A percentile compares a stretch with the other conserved stretches of the same genome.
Conservation (phyloP, 1,284 basidiomycete genomes). For the Microstroma glucosiphilum region DNA sequence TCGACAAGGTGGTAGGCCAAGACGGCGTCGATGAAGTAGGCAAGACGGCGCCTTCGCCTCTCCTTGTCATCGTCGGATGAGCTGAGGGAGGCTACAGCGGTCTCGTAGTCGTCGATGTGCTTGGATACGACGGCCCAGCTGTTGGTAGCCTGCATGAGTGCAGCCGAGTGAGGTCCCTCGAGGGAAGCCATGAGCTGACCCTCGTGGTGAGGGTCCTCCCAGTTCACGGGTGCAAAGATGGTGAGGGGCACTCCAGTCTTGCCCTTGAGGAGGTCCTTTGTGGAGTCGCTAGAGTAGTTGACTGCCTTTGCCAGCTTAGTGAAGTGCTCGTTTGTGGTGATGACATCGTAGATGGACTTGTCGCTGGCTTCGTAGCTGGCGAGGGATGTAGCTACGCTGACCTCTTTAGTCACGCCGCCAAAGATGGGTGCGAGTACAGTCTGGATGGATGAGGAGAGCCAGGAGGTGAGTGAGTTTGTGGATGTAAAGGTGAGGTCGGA, state of each 20-base stretch:
- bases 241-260: conserved; percentile 19
- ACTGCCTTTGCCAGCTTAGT: conserved; percentile 31
- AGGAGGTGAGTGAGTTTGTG: background rate
- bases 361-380: background rate
- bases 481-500: background rate
- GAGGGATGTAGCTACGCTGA: background rate
- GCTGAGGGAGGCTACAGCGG: conserved; percentile 14
- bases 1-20: conserved; percentile 64
- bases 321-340: conserved; percentile 27
- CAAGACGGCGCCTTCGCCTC: conserved; percentile 55
- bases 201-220: conserved; percentile 25
- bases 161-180: conserved; percentile 1
- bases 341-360: conserved; percentile 33
- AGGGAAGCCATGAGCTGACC: conserved; percentile 16
- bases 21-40: conserved; percentile 58
- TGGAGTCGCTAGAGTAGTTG: conserved; percentile 35
- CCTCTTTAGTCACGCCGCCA: background rate
- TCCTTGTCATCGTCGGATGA: conserved; percentile 57
- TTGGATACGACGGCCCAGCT: conserved; percentile 21
- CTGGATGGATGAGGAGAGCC: background rate
- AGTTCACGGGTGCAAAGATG: conserved; percentile 36
- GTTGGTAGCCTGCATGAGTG: background rate
- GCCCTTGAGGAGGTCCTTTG: conserved; percentile 32
- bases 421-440: background rate
- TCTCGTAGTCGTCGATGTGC: conserved; percentile 23